Evolutionary conservation across 2,329 filamentous ascomycete species (phyloP), one percentile per base, ranked within the genome.

Genomic region (Trichoderma sp.): DNA sequence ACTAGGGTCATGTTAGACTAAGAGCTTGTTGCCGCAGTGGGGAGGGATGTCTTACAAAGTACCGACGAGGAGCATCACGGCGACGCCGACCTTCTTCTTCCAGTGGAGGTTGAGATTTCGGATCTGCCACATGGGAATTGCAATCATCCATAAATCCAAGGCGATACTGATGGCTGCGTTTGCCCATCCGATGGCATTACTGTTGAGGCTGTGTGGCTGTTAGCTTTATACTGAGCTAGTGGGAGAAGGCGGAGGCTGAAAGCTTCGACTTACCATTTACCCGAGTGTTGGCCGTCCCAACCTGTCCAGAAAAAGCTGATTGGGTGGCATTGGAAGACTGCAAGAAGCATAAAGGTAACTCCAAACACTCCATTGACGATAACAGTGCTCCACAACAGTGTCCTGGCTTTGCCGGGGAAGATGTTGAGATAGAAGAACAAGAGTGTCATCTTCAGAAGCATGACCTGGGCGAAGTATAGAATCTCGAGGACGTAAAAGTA

Each of bases 351-450:
- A 58, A 83, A 85, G 0, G 76, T 68, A 1, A 79, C 34, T 1
- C 79, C 79, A n/a, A 76, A 80, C 1, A 77, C 50, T 0, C 73
- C 73, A 20, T 78, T 80, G 57, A 85, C 76, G 15, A 72, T 58
- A 3, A 81, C 75, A 0, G 80, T 79, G 4, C 73, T 75, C 76
- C 79, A 82, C 0, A 83, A 74, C 20, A 81, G n/a, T 12, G 74
- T 73, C 4, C 78, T 75, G 0, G 58, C 70, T 4, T 67, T 72
- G 0, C 76, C 75, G 1, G 82, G 81, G 55, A 85, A 85, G 58
- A 85, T 82, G 20, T 81, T 78, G n/a, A 83, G 77, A 69, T 84
- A 85, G 72, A 85, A 84, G 71, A 81, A 78, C 6, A 84, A 72
- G 13, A 85, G 75, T 0, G 82, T 81, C 30, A 83, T 74, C 74